These are phyloP conservation scores for Sutorius australiensis DNA, from an alignment of 768 basidiomycete genomes.

Conservation along the genomic window DNA sequence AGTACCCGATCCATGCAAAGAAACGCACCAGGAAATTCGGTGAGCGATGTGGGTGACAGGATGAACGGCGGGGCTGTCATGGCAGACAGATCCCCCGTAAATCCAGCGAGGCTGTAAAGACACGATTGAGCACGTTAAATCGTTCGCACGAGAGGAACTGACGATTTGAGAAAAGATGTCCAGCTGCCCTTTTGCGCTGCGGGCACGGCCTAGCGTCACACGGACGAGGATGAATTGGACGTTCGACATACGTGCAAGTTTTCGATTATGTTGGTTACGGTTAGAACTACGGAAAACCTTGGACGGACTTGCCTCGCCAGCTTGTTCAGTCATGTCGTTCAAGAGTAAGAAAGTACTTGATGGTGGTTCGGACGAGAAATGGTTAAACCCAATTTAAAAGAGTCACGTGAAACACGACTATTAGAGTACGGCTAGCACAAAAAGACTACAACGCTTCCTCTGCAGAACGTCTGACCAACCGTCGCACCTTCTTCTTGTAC, in stretches of 20 bases:
- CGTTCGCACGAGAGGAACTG: slow-evolving; percentile 28
- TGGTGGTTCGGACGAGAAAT: background rate
- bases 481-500: slow-evolving; percentile 96
- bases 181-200: slow-evolving; percentile 81
- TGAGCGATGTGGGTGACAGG: slow-evolving; percentile 84
- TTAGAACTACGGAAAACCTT: slow-evolving; percentile 22
- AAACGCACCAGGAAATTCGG: slow-evolving; percentile 80
- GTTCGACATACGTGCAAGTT: slow-evolving; percentile 37
- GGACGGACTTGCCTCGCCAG: slow-evolving; percentile 37
- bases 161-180: slow-evolving; percentile 91
- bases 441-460: slow-evolving; percentile 79
- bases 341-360: background rate
- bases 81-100: slow-evolving; percentile 84
- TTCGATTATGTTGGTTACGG: slow-evolving; percentile 21
- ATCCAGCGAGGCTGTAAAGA: slow-evolving; percentile 64
- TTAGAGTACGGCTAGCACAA: background rate
- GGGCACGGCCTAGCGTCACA: slow-evolving; percentile 60
- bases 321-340: slow-evolving; percentile 37
- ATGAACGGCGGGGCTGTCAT: slow-evolving; percentile 90
- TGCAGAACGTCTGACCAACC: slow-evolving; percentile 79
- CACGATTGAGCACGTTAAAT: background rate
- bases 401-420: slow-evolving; percentile 25
- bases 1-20: background rate
- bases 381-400: background rate
- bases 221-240: slow-evolving; percentile 17